Percentiles rank a stretch among this genome's conserved stretches.
These are phyloP conservation scores for Mrakia frigida DNA, from an alignment of 768 basidiomycete genomes.

Conservation along the genomic window DNA sequence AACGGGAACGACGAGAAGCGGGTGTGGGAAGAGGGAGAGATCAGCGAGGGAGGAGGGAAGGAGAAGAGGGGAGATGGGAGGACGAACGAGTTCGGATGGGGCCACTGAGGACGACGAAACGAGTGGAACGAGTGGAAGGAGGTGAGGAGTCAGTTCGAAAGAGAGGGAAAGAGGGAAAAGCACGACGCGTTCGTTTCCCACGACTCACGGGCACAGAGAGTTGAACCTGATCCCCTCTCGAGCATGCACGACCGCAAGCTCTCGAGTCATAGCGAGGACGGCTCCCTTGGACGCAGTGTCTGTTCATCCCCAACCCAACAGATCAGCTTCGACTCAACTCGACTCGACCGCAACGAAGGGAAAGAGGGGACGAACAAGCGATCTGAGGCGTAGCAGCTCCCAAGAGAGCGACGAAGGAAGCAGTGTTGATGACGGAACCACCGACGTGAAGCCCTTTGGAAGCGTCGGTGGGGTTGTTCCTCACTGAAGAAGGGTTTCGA, in stretches of 20 bases:
- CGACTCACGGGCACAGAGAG: slow-evolving; percentile 84
- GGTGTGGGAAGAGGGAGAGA: background rate
- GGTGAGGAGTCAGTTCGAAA: background rate
- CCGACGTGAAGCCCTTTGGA: slow-evolving; percentile 66
- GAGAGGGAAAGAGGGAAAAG: background rate
- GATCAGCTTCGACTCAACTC: background rate
- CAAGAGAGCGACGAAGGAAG: slow-evolving; percentile 90
- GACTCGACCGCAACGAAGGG: too few relatives aligned
- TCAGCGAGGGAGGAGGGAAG: background rate
- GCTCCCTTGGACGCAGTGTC: slow-evolving; percentile 97
- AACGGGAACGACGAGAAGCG: background rate
- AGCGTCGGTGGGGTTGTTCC: slow-evolving; percentile 68
- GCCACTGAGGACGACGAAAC: slow-evolving; percentile 54
- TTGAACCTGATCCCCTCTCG: slow-evolving; percentile 94
- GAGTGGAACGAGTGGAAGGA: slow-evolving; percentile 11
- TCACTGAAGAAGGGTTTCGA: slow-evolving; percentile 22
- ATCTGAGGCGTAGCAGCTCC: slow-evolving; percentile 97
- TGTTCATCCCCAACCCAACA: slow-evolving; percentile 39
- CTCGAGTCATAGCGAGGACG: slow-evolving; percentile 97
- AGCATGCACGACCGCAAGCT: slow-evolving; percentile 96
- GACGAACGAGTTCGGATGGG: slow-evolving; percentile 72
- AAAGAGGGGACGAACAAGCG: slow-evolving; percentile 58
- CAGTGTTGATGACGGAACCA: slow-evolving; percentile 89
- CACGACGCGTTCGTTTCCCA: slow-evolving; percentile 8
- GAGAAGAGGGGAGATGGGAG: background rate